Evolutionary conservation across 2,329 filamentous ascomycete species (phyloP).

Genomic region (Malbranchea zuffiana): DNA sequence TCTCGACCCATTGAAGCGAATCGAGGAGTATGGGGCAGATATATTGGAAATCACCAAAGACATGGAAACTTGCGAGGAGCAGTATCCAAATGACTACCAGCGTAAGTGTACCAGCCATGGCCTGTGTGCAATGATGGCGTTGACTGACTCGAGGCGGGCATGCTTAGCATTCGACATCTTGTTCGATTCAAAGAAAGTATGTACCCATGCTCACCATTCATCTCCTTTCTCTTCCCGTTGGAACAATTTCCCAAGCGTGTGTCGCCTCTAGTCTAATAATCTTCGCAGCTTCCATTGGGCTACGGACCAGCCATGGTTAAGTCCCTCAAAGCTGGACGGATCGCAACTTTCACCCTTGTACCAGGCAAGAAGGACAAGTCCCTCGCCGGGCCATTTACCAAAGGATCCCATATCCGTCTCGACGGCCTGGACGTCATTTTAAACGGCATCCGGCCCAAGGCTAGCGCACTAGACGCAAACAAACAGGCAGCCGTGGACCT

Average conservation of each 20-base stretch:
- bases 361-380: background rate
- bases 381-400: constrained; percentile 3
- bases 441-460: background rate
- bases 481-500: background rate
- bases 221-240: too few relatives aligned
- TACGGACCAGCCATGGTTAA: too few relatives aligned
- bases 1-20: background rate
- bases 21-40: constrained; percentile 2
- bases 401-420: constrained; percentile 1
- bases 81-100: constrained; percentile 2
- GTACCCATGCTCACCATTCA: too few relatives aligned
- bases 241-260: too few relatives aligned
- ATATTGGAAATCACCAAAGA: background rate
- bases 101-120: background rate
- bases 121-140: too few relatives aligned
- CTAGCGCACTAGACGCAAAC: background rate
- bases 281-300: too few relatives aligned
- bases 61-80: background rate
- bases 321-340: constrained; percentile 1
- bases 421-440: background rate
- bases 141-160: too few relatives aligned
- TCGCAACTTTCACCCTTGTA: constrained; percentile 5
- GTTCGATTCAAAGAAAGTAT: background rate
- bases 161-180: background rate
- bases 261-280: too few relatives aligned